Percentiles rank a stretch among this genome's conserved stretches.
phyloP scores from a whole-genome alignment of 1,139 yeast genomes.

The Lizanozyma gosingica region DNA sequence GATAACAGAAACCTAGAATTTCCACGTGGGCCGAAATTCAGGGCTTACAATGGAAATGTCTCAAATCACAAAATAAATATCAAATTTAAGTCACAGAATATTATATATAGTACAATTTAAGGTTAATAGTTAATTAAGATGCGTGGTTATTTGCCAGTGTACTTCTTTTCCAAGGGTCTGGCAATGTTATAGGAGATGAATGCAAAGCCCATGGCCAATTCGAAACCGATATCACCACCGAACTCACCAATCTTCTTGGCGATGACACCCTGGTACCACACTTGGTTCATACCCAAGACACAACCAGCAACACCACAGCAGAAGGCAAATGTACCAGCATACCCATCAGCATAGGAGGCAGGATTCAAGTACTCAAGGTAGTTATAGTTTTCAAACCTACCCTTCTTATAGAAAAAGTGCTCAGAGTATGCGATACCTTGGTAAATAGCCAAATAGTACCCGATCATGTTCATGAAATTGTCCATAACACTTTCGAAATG shows the following conservation, averaged over 20 bases:
- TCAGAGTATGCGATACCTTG: conserved; percentile 64
- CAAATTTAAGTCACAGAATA: no score
- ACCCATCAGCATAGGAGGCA: conserved; percentile 58
- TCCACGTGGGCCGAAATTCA: no score
- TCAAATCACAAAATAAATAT: no score
- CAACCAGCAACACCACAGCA: conserved; percentile 81
- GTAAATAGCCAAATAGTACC: conserved; percentile 85
- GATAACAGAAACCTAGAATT: no score
- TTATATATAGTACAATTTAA: no score
- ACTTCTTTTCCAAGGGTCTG: conserved; percentile 67
- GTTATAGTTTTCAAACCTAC: conserved; percentile 51
- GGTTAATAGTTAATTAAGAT: no score
- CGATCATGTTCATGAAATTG: conserved; percentile 83
- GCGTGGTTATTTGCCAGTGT: conserved; percentile 27
- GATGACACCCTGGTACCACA: conserved; percentile 71
- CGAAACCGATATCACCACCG: conserved; percentile 89
- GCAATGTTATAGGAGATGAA: conserved; percentile 51
- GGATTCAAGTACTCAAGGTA: conserved; percentile 51
- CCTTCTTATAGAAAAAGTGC: conserved; percentile 68
- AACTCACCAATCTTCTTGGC: conserved; percentile 50
- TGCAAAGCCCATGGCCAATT: conserved; percentile 63
- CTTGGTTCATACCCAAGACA: conserved; percentile 78
- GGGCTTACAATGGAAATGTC: no score
- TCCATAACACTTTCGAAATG: conserved; percentile 64
- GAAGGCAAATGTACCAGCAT: conserved; percentile 71